A percentile compares a stretch with the other conserved stretches of the same genome.
phyloP scores from a whole-genome alignment of 163 green algal species.

The Chloroidium sp. region DNA sequence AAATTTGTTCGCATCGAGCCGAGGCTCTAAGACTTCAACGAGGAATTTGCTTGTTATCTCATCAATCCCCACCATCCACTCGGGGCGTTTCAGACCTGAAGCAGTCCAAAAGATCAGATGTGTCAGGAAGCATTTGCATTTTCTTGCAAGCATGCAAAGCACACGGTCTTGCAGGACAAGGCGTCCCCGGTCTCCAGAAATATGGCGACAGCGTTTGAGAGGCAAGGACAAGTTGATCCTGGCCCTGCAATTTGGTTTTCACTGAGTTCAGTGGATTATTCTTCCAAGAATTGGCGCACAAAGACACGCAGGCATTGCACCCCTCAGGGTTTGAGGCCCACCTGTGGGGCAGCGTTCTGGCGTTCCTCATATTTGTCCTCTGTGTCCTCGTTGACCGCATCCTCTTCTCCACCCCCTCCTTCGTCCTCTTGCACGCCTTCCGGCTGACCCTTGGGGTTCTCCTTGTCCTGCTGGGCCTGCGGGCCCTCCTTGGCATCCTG shows the following conservation, averaged over 20 bases:
- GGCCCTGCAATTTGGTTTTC: too few relatives aligned
- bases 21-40: conserved; percentile 1
- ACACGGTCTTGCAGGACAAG: too few relatives aligned
- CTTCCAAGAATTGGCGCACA: too few relatives aligned
- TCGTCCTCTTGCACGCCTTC: conserved; percentile 12
- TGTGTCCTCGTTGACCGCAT: conserved; percentile 36
- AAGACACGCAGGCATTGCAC: too few relatives aligned
- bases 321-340: not conserved
- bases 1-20: not conserved
- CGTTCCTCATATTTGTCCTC: conserved; percentile 41
- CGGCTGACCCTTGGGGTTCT: conserved; percentile 31
- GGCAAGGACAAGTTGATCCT: too few relatives aligned
- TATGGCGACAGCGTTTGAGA: too few relatives aligned
- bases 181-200: too few relatives aligned
- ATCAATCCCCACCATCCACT: not conserved
- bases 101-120: not conserved
- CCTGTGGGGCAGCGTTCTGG: conserved; percentile 25
- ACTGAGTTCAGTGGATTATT: too few relatives aligned
- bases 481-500: conserved; percentile 27
- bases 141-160: too few relatives aligned
- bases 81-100: not conserved
- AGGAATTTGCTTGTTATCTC: not conserved
- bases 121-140: too few relatives aligned
- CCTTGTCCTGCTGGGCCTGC: conserved; percentile 24
- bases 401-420: conserved; percentile 8